Conservation (phyloP, 305 asterid genomes). For the Solanum hybrid region DNA sequence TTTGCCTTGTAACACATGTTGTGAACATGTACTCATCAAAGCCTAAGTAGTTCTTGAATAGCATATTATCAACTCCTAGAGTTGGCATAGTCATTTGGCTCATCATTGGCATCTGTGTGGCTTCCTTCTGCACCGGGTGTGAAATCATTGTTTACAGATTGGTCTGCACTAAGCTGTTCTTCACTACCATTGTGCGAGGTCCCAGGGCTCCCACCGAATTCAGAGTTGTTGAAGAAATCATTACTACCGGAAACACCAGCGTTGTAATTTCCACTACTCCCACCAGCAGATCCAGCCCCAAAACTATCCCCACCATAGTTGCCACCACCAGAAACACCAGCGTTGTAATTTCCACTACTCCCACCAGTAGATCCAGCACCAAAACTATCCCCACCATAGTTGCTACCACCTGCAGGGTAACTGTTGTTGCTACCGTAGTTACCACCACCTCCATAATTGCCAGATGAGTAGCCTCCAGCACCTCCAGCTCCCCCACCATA, state of each 20-base stretch:
- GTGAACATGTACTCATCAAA: not conserved
- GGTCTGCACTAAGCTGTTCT: constrained; percentile 16
- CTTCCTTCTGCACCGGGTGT: constrained; percentile 7
- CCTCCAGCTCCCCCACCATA: constrained; percentile 22
- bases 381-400: constrained; percentile 2
- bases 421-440: not conserved
- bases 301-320: not conserved
- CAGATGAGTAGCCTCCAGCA: constrained; percentile 9
- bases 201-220: constrained; percentile 11
- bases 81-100: constrained; percentile 34
- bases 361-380: constrained; percentile 1
- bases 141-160: constrained; percentile 17
- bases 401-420: constrained; percentile 4
- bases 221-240: constrained; percentile 20
- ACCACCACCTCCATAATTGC: constrained; percentile 14
- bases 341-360: constrained; percentile 22
- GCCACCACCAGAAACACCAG: constrained; percentile 18
- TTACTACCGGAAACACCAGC: constrained; percentile 18
- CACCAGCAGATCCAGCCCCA: constrained; percentile 5
- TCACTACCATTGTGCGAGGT: not conserved
- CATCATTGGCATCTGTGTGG: constrained; percentile 22
- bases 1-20: not conserved
- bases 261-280: constrained; percentile 22
- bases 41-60: not conserved
- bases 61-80: constrained; percentile 27